A percentile compares a stretch with the other conserved stretches of the same genome.
phyloP scores from a whole-genome alignment of 2,329 filamentous ascomycete species.

The Whalleya microplaca region DNA sequence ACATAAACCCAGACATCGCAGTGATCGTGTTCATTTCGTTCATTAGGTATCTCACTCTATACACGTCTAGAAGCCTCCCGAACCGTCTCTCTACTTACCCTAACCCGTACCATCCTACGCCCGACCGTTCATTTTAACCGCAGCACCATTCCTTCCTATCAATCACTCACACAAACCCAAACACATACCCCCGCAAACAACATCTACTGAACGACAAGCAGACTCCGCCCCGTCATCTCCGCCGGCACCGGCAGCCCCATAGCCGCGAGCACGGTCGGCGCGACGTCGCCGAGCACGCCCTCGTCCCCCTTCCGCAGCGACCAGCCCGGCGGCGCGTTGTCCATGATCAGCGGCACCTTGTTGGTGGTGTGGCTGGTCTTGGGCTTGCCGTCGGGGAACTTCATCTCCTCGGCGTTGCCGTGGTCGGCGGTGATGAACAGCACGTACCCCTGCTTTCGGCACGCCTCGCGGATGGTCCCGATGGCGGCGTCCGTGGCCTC shows the following conservation, averaged over 20 bases:
- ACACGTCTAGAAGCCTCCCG: too few relatives aligned
- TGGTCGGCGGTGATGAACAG: conserved; percentile 97
- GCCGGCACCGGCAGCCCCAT: conserved; percentile 91
- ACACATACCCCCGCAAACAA: too few relatives aligned
- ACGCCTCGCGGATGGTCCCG: conserved; percentile 87
- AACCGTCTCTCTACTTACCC: too few relatives aligned
- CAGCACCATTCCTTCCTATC: not conserved
- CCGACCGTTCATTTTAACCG: not conserved
- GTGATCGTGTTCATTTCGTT: too few relatives aligned
- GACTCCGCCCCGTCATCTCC: conserved; percentile 87
- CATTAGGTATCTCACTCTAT: too few relatives aligned
- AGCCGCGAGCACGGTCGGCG: conserved; percentile 85
- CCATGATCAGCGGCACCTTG: conserved; percentile 98
- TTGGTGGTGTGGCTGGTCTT: conserved; percentile 99
- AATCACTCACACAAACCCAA: too few relatives aligned
- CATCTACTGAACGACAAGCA: conserved; percentile 73
- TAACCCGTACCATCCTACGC: not conserved
- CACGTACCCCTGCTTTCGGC: conserved; percentile 90
- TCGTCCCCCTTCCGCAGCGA: conserved; percentile 78
- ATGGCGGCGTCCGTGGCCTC: conserved; percentile 92
- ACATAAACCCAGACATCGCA: too few relatives aligned
- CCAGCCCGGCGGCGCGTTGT: conserved; percentile 90
- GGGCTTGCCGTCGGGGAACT: conserved; percentile 91
- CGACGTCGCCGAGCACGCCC: conserved; percentile 94
- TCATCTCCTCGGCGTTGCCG: conserved; percentile 99